These are phyloP conservation scores for Cladosporium oxysporum DNA, from an alignment of 2,329 filamentous ascomycete genomes.

Conservation along the genomic window DNA sequence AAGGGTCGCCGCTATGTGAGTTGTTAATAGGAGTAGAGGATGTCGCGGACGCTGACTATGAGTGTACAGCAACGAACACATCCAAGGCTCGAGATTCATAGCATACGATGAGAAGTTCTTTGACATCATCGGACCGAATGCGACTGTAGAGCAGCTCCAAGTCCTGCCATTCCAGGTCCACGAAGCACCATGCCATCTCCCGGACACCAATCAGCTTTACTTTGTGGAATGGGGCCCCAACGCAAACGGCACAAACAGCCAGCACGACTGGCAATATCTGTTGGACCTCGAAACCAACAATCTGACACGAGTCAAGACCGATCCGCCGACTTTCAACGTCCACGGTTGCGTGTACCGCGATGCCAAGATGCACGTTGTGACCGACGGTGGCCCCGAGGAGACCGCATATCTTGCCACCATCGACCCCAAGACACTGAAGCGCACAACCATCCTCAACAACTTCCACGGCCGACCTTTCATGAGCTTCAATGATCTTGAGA, in stretches of 20 bases:
- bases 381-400: conserved; percentile 28
- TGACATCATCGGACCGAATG: conserved; percentile 30
- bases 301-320: conserved; percentile 22
- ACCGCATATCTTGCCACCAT: conserved; percentile 26
- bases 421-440: conserved; percentile 22
- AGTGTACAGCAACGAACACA: conserved; percentile 15
- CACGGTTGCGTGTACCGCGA: conserved; percentile 32
- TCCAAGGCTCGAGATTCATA: conserved; percentile 29
- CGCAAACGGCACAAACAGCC: neutral
- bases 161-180: conserved; percentile 28
- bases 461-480: conserved; percentile 63
- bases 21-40: neutral
- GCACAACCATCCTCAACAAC: conserved; percentile 54
- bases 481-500: conserved; percentile 59
- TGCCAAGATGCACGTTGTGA: conserved; percentile 29
- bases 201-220: conserved; percentile 30
- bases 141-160: conserved; percentile 29
- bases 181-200: conserved; percentile 32
- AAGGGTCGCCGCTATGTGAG: conserved; percentile 7
- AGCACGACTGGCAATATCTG: conserved; percentile 22
- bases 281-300: conserved; percentile 16
- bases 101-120: conserved; percentile 32
- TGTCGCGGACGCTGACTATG: neutral
- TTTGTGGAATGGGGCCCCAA: conserved; percentile 21
- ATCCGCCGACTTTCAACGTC: conserved; percentile 28